Conservation (phyloP, 1,284 basidiomycete genomes). For the Rhodotorula glutinis region DNA sequence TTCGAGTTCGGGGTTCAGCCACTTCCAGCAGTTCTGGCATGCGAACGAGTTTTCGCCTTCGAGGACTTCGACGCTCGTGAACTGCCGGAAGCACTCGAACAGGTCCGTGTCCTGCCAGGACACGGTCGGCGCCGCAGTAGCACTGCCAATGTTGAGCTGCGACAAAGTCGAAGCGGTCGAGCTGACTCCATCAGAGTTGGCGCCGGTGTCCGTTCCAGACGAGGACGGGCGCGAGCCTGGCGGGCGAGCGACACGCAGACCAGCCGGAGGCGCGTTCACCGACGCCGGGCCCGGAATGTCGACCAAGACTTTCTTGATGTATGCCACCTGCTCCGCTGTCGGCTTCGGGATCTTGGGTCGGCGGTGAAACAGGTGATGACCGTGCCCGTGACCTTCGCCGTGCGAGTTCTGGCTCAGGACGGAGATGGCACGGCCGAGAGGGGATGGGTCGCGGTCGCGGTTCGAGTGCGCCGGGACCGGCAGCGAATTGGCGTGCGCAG, state of each 20-base stretch:
- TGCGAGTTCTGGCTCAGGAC: conserved; percentile 18
- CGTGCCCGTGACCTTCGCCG: conserved; percentile 1
- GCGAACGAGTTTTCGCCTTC: conserved; percentile 93
- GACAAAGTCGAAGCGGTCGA: conserved; percentile 23
- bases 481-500: not conserved
- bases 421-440: conserved; percentile 28
- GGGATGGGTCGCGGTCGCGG: conserved; percentile 29
- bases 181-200: conserved; percentile 3
- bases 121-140: not conserved
- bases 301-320: conserved; percentile 41
- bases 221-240: conserved; percentile 16
- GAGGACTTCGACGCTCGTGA: conserved; percentile 83
- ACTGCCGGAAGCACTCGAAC: conserved; percentile 67
- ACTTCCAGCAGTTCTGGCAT: conserved; percentile 88
- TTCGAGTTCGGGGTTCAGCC: conserved; percentile 41
- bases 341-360: conserved; percentile 39
- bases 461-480: not conserved
- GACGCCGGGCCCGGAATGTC: conserved; percentile 38
- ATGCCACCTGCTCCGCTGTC: conserved; percentile 39
- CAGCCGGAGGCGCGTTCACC: conserved; percentile 12
- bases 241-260: conserved; percentile 40
- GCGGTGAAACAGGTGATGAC: conserved; percentile 8
- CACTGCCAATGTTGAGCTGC: conserved; percentile 15
- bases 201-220: conserved; percentile 1
- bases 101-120: conserved; percentile 48